Base-by-base conservation (phyloP, 2,329 filamentous ascomycete species). In the Alternaria ventricosa region DNA sequence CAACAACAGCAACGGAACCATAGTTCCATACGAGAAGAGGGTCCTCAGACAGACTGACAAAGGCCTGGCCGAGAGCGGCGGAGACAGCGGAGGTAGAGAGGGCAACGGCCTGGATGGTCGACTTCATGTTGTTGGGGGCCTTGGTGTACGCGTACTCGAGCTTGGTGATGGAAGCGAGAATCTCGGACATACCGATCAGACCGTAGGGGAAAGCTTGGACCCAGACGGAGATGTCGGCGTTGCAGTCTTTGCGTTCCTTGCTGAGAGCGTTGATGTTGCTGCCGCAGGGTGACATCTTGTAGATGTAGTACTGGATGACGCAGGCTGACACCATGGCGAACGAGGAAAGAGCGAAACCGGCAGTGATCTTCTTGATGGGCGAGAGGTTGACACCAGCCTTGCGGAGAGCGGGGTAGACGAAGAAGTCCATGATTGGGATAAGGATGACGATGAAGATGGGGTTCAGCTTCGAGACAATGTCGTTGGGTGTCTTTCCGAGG, bases 381-480 rank as follows among this genome's bases (percentile, higher is more conserved):
- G 87, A 90, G 81, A 94, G 92, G 57, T 84, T 82, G 74, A 93
- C 84, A 43, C 87, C 87, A 23, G 86, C 64, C 74, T 87, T 89
- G 70, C 89, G 87, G 59, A 94, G 85, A n/a, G 84, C 75, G 0
- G 92, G 92, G 79, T 93, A 94, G 62, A 94, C 70, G 44, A 89
- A 45, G 54, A 76, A 72, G 62, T 94, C 91, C 71, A 89, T 87
- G 63, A 94, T 81, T 0, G 75, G 76, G 23, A 77, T 71, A 3
- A 94, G 87, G 74, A 94, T 88, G 71, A 94, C 87, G 66, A 94
- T 88, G 50, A 90, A 88, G 69, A 94, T 88, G 4, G 92, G 90
- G 79, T 94, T 90, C 28, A 94, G 84, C 80, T 93, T 94, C 74
- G 90, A 86, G 71, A 94, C 87, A 57, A 94, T 83, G 73, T 94